These are phyloP conservation scores for Aegilops umbellulata DNA, from an alignment of 176 grass and related monocot species.

Conservation along the genomic window DNA sequence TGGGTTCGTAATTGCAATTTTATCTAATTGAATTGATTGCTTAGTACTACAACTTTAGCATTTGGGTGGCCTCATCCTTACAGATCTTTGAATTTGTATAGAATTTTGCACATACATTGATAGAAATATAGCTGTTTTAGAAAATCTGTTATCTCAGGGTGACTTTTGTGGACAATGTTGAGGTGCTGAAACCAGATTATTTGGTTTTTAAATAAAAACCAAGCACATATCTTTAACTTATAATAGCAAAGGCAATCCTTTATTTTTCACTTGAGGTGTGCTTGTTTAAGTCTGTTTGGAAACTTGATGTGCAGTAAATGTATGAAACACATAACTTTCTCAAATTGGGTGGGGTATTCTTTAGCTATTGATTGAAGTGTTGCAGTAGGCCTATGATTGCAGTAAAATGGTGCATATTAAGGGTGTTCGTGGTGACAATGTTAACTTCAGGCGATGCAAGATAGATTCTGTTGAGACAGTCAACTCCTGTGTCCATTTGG, in stretches of 20 bases:
- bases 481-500: background rate
- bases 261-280: background rate
- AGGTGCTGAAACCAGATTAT: background rate
- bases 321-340: background rate
- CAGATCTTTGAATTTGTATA: background rate
- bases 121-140: background rate
- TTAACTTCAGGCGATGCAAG: background rate
- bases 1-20: conserved; percentile 50
- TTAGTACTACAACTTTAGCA: background rate
- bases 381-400: background rate
- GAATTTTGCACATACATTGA: background rate
- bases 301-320: background rate
- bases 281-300: conserved; percentile 17
- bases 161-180: background rate
- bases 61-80: background rate
- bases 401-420: background rate
- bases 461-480: background rate
- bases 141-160: background rate
- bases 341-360: background rate
- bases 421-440: background rate
- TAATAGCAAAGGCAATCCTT: background rate
- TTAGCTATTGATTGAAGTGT: conserved; percentile 9
- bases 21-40: conserved; percentile 12
- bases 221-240: background rate
- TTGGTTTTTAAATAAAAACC: background rate